Conservation (phyloP, 192 early-diverging fungal genomes). For the Phlyctochytrium planicorne region DNA sequence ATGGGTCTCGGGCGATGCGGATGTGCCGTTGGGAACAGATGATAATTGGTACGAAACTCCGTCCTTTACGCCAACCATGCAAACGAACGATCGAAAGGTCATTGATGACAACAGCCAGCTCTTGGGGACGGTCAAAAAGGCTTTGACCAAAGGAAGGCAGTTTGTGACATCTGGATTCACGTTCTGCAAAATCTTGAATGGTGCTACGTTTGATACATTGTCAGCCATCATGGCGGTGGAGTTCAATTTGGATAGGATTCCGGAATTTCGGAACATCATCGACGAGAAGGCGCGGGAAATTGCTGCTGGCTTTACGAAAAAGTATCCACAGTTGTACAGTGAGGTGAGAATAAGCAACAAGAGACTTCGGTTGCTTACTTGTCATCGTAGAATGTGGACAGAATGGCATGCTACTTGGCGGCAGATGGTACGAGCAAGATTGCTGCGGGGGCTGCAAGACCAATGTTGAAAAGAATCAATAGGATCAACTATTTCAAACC, state of each 20-base stretch:
- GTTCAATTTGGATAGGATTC: too few relatives aligned
- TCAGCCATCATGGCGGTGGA: too few relatives aligned
- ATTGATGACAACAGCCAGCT: too few relatives aligned
- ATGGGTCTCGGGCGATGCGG: too few relatives aligned
- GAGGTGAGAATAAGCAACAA: background rate
- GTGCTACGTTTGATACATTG: background rate
- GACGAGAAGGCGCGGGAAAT: background rate
- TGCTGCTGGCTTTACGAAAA: background rate
- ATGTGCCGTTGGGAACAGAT: too few relatives aligned
- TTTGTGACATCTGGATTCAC: background rate
- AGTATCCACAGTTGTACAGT: background rate
- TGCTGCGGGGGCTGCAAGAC: background rate
- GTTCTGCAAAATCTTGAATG: background rate
- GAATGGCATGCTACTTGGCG: background rate
- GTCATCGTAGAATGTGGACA: background rate
- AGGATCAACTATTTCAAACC: background rate
- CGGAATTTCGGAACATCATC: too few relatives aligned
- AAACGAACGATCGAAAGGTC: too few relatives aligned
- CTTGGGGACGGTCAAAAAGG: background rate
- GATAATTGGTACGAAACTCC: too few relatives aligned
- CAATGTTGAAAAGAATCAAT: background rate
- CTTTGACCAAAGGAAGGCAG: background rate
- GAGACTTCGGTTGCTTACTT: background rate
- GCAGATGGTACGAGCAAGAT: background rate
- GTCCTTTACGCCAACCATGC: too few relatives aligned